Evolutionary conservation across 352 stramenopile genomes (phyloP), one percentile per base, ranked within the genome.

Genomic region (Phytophthora europaea): DNA sequence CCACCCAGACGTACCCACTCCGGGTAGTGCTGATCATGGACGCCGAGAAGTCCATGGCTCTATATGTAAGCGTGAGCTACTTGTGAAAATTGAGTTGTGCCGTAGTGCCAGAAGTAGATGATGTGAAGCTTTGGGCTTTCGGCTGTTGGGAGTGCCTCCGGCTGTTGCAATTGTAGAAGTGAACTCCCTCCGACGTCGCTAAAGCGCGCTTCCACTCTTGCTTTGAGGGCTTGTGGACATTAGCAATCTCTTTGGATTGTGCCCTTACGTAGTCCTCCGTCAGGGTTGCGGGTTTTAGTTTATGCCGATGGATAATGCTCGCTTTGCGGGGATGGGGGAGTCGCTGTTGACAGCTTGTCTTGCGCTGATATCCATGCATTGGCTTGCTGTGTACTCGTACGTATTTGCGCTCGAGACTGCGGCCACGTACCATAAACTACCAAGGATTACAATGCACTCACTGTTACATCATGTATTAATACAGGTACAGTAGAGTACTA

Each of bases 21-120:
- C 43, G 43, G 48, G 47, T 64, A 56, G 48, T 72, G 43, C 28
- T 68, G 47, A 75, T 66, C 63, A 72, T 72, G 0, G 64, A 72
- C 63, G 69, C 63, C 18, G 69, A 71, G 66, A 88, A 68, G 61
- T 73, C 64, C 68, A 75, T 75, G n/a, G 10, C 60, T 51, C 38
- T 22, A n/a, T 20, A 16, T 31, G 31, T 36, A 23, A 45, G 33
- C n/a, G 52, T 33, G 16, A 38, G 10, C 26, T 55, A 52, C 26
- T 26, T 47, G 22, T 43, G 31, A 31, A 58, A 63, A 56, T 62
- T 47, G 62, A 62, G 18, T 54, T 55, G 23, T 54, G 50, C 15
- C 16, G 45, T 23, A 52, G 45, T 20, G 12, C n/a, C 18, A 52
- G 16, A 13, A 20, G 45, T 52, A 5, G 38, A 45, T 45, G 38